phyloP scores from a whole-genome alignment of 2,329 filamentous ascomycete genomes.

The Pseudovirgaria hyperparasitica region DNA sequence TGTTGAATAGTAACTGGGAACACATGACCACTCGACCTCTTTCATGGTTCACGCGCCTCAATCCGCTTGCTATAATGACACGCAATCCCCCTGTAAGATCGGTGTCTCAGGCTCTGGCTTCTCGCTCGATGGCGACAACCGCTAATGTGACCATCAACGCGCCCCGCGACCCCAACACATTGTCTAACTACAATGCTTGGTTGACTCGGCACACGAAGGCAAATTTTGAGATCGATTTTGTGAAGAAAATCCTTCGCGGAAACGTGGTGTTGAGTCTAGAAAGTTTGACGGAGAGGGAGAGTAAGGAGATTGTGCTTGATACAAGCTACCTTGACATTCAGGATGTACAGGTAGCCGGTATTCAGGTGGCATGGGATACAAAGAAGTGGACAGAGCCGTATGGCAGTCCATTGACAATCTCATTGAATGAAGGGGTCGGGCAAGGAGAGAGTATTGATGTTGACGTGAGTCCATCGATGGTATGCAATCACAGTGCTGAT shows the following conservation, averaged over 20 bases:
- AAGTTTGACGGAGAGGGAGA: constrained; percentile 60
- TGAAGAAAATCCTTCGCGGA: constrained; percentile 62
- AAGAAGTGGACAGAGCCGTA: constrained; percentile 60
- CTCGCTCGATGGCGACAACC: constrained; percentile 24
- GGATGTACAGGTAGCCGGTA: constrained; percentile 56
- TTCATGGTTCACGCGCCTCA: no score
- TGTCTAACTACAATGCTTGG: constrained; percentile 86
- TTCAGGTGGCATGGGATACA: constrained; percentile 54
- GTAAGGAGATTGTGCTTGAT: constrained; percentile 72
- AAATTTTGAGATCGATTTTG: constrained; percentile 73
- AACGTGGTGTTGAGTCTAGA: constrained; percentile 65
- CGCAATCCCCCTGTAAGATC: no score
- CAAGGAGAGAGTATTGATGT: constrained; percentile 36
- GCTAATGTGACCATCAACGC: constrained; percentile 24
- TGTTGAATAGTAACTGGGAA: no score
- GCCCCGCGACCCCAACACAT: constrained; percentile 71
- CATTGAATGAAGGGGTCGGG: constrained; percentile 33
- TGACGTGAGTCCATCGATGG: constrained; percentile 29
- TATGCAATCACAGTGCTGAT: constrained; percentile 20
- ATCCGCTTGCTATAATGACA: no score
- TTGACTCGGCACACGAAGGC: constrained; percentile 71
- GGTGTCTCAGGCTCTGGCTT: constrained; percentile 23
- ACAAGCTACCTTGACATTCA: constrained; percentile 67
- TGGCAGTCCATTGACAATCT: constrained; percentile 56
- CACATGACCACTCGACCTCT: no score